Evolutionary conservation across 768 basidiomycete genomes (phyloP).

Genomic region (Pilatotrama ljubarskyi): DNA sequence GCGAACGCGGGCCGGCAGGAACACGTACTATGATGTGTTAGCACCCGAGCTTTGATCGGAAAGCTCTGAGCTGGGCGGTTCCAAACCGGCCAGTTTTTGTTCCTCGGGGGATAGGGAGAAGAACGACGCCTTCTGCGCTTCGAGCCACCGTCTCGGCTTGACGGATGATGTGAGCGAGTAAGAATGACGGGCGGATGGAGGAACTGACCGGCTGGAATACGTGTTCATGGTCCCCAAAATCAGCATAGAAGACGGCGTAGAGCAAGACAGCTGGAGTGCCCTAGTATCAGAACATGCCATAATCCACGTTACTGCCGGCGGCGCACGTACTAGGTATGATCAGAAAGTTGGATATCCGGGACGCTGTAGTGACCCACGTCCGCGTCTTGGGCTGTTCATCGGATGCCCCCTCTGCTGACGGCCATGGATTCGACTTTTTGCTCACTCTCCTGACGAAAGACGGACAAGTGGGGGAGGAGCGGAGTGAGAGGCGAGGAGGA

Average conservation of each 20-base stretch:
- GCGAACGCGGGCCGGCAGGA: background rate
- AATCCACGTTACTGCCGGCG: background rate
- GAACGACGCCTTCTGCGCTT: constrained; percentile 48
- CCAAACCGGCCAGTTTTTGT: constrained; percentile 36
- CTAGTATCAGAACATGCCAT: background rate
- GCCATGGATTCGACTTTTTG: constrained; percentile 14
- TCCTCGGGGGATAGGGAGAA: constrained; percentile 63
- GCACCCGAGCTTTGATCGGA: constrained; percentile 2
- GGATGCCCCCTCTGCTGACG: background rate
- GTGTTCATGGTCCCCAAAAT: constrained; percentile 72
- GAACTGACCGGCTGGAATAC: constrained; percentile 64
- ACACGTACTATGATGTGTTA: background rate
- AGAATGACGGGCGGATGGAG: background rate
- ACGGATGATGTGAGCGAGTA: constrained; percentile 6
- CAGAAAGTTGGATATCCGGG: constrained; percentile 52
- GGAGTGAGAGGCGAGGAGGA: background rate
- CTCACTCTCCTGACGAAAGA: constrained; percentile 1
- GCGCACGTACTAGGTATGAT: constrained; percentile 54
- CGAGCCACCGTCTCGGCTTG: constrained; percentile 62
- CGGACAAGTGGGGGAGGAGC: background rate
- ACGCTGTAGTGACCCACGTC: constrained; percentile 34
- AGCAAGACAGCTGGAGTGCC: constrained; percentile 45
- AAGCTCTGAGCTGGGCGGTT: constrained; percentile 1
- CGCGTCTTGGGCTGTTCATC: constrained; percentile 9
- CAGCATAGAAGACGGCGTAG: constrained; percentile 62